Percentiles rank a stretch among this genome's conserved stretches.
Evolutionary conservation across 257 asterid species (phyloP).

Genomic region (Solanum lycopersicoides): DNA sequence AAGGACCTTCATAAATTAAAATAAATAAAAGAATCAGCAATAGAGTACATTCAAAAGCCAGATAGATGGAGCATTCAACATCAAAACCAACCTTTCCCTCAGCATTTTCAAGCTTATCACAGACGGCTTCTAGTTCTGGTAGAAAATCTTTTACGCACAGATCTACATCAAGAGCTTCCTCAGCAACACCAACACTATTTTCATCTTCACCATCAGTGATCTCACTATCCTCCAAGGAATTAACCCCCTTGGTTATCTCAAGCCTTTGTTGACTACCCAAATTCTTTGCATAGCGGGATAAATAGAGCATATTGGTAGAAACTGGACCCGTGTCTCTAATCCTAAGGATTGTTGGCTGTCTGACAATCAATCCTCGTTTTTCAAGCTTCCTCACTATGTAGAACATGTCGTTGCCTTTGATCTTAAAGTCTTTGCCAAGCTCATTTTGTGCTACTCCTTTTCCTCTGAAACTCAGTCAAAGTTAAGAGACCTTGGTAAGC

Average conservation of each 20-base stretch:
- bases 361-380: conserved; percentile 64
- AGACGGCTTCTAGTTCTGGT: conserved; percentile 71
- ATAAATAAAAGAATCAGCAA: conserved; percentile 7
- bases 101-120: conserved; percentile 76
- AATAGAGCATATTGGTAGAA: conserved; percentile 71
- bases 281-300: conserved; percentile 74
- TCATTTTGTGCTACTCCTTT: conserved; percentile 79
- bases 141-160: conserved; percentile 63
- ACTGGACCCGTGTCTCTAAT: conserved; percentile 43
- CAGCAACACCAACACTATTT: conserved; percentile 28
- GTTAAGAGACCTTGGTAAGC: background rate
- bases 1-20: conserved; percentile 54
- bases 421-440: conserved; percentile 61
- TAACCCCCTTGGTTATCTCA: conserved; percentile 67
- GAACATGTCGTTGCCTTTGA: conserved; percentile 58
- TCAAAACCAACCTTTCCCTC: conserved; percentile 60
- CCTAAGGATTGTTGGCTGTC: conserved; percentile 65
- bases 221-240: conserved; percentile 22
- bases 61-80: background rate
- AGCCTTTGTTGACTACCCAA: conserved; percentile 79
- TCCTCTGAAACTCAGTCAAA: conserved; percentile 36
- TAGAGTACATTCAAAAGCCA: conserved; percentile 6
- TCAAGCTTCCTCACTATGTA: conserved; percentile 73
- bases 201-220: conserved; percentile 32
- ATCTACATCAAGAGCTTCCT: conserved; percentile 41